Conservation (phyloP, 495 filamentous ascomycete genomes). For the Pyrenula aspistea region DNA sequence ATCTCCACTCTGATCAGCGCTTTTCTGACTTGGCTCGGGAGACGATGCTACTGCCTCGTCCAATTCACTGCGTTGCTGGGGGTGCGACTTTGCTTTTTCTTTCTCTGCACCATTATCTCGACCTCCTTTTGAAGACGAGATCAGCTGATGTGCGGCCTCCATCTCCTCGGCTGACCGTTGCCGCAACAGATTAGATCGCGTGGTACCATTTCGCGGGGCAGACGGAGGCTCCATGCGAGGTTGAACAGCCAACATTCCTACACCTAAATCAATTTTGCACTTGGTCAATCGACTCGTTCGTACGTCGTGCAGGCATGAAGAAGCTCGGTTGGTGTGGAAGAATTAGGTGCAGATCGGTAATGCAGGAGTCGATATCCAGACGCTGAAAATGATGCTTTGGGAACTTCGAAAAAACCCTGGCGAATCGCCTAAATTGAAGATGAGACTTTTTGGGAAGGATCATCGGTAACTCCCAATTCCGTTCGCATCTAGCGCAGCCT, state of each 20-base stretch:
- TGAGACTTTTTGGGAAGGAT: too few relatives aligned
- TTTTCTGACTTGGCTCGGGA: not conserved
- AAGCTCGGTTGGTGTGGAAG: too few relatives aligned
- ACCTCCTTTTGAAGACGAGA: constrained; percentile 28
- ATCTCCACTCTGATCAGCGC: not conserved
- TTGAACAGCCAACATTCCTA: not conserved
- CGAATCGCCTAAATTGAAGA: too few relatives aligned
- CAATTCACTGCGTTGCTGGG: not conserved
- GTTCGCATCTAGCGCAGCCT: too few relatives aligned
- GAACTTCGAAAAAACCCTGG: too few relatives aligned
- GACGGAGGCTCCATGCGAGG: constrained; percentile 16
- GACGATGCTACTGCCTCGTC: constrained; percentile 1
- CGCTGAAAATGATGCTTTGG: too few relatives aligned
- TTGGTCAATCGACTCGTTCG: too few relatives aligned
- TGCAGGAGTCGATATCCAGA: too few relatives aligned
- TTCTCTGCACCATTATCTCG: constrained; percentile 1
- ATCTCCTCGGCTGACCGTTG: constrained; percentile 33
- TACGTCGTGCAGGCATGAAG: too few relatives aligned
- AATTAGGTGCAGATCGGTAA: too few relatives aligned
- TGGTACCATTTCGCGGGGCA: constrained; percentile 21
- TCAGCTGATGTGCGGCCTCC: constrained; percentile 33
- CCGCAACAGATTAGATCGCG: constrained; percentile 20
- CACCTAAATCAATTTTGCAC: too few relatives aligned
- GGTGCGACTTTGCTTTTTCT: not conserved
- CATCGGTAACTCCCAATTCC: too few relatives aligned